These are phyloP conservation scores for Apiospora kogelbergensis DNA, from an alignment of 2,329 filamentous ascomycete genomes.

Conservation along the genomic window DNA sequence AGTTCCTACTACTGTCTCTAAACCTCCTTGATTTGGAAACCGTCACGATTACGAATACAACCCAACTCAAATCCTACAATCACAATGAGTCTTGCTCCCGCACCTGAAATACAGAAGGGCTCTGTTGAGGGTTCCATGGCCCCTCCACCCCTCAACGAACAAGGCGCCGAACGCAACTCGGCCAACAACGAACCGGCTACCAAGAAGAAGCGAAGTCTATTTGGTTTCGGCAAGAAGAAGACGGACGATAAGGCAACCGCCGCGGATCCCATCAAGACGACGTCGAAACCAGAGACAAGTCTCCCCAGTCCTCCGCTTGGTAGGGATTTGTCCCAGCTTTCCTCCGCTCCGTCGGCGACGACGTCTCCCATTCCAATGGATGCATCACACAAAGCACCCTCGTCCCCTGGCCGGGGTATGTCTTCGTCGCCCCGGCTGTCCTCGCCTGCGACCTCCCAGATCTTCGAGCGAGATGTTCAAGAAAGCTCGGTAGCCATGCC, in stretches of 20 bases:
- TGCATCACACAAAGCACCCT: constrained; percentile 47
- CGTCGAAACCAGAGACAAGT: constrained; percentile 27
- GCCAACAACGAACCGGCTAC: constrained; percentile 30
- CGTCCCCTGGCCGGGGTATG: constrained; percentile 66
- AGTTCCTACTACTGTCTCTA: constrained; percentile 2
- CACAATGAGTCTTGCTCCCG: constrained; percentile 31
- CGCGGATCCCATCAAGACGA: constrained; percentile 29
- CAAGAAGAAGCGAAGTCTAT: constrained; percentile 58
- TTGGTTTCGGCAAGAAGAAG: constrained; percentile 65
- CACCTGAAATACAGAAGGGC: constrained; percentile 29
- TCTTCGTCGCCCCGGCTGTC: constrained; percentile 72
- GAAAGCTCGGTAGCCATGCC: constrained; percentile 69
- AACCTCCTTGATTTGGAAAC: background rate
- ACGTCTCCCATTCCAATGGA: constrained; percentile 44
- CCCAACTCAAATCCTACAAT: constrained; percentile 10
- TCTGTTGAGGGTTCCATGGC: constrained; percentile 28
- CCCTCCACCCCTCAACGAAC: constrained; percentile 29
- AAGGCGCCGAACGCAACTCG: constrained; percentile 27
- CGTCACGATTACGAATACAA: constrained; percentile 4
- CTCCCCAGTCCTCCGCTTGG: constrained; percentile 32
- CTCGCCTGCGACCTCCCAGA: constrained; percentile 76
- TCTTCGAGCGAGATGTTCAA: constrained; percentile 95
- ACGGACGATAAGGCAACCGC: constrained; percentile 38
- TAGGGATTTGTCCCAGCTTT: constrained; percentile 33
- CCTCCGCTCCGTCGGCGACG: constrained; percentile 32